Evolutionary conservation across 495 filamentous ascomycete species (phyloP).

Genomic region (Podospora pseudopauciseta): DNA sequence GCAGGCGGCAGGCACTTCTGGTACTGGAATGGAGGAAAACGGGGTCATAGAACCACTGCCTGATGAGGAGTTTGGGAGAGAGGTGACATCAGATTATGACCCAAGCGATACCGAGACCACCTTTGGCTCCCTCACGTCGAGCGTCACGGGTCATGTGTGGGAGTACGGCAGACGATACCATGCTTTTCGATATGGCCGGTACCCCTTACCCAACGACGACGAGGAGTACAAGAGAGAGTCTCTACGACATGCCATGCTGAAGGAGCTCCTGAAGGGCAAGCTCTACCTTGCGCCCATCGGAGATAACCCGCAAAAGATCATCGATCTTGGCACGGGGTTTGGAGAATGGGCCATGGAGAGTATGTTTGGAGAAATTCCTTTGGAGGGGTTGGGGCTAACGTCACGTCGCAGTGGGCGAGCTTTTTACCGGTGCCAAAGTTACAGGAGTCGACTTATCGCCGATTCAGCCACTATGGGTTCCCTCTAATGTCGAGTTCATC

Average conservation of each 20-base stretch:
- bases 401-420: constrained; percentile 45
- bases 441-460: constrained; percentile 63
- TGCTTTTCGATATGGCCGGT: constrained; percentile 32
- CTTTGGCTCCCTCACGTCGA: constrained; percentile 34
- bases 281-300: constrained; percentile 59
- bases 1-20: constrained; percentile 5
- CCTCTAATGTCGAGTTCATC: constrained; percentile 55
- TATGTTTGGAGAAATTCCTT: constrained; percentile 29
- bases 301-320: constrained; percentile 52
- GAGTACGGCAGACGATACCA: constrained; percentile 40
- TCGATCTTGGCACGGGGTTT: constrained; percentile 67
- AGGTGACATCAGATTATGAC: constrained; percentile 35
- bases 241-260: constrained; percentile 57
- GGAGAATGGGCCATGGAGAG: constrained; percentile 63
- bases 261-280: constrained; percentile 54
- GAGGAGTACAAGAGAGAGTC: constrained; percentile 39
- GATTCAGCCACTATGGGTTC: constrained; percentile 56
- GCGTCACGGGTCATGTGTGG: constrained; percentile 34
- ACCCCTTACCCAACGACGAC: constrained; percentile 40
- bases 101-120: constrained; percentile 25
- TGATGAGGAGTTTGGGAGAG: constrained; percentile 17
- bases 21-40: constrained; percentile 27
- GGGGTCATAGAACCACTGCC: constrained; percentile 23
- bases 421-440: constrained; percentile 52
- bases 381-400: neutral